phyloP scores from a whole-genome alignment of 1,139 yeast genomes.

The Kodamaea suecica region DNA sequence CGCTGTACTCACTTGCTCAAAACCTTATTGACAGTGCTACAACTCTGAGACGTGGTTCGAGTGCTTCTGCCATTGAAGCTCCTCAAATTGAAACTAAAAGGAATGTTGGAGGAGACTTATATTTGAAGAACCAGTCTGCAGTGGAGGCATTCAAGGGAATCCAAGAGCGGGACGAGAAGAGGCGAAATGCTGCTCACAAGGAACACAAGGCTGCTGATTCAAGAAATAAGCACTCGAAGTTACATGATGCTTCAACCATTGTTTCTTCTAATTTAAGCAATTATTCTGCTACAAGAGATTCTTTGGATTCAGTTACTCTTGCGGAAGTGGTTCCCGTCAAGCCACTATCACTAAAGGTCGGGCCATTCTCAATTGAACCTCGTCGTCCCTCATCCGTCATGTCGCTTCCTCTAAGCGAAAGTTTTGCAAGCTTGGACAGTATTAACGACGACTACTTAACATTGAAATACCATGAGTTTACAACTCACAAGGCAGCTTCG shows the following conservation, averaged over 20 bases:
- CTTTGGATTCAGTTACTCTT: background rate
- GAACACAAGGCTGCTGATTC: background rate
- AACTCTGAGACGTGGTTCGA: constrained; percentile 31
- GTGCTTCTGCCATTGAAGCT: constrained; percentile 41
- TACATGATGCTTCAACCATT: background rate
- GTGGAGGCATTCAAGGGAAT: constrained; percentile 51
- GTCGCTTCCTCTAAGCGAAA: constrained; percentile 63
- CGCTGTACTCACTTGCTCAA: constrained; percentile 28
- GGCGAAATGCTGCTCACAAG: background rate
- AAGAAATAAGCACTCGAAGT: too few relatives aligned
- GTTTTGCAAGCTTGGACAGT: constrained; percentile 77
- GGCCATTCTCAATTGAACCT: constrained; percentile 30
- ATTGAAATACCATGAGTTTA: constrained; percentile 35
- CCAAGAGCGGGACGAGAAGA: constrained; percentile 42
- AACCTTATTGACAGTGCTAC: constrained; percentile 6
- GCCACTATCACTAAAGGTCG: constrained; percentile 24
- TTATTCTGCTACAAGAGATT: background rate
- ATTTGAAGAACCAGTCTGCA: constrained; percentile 45
- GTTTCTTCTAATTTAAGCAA: background rate
- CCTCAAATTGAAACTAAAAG: constrained; percentile 49
- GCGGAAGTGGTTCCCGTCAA: constrained; percentile 3
- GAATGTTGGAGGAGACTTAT: constrained; percentile 55
- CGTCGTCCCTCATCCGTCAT: constrained; percentile 37
- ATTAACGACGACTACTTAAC: constrained; percentile 56
- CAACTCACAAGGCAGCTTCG: constrained; percentile 7